A percentile compares a stretch with the other conserved stretches of the same genome.
Evolutionary conservation across 2,329 filamentous ascomycete genomes (phyloP).

Genomic region (Aspergillus sp.): DNA sequence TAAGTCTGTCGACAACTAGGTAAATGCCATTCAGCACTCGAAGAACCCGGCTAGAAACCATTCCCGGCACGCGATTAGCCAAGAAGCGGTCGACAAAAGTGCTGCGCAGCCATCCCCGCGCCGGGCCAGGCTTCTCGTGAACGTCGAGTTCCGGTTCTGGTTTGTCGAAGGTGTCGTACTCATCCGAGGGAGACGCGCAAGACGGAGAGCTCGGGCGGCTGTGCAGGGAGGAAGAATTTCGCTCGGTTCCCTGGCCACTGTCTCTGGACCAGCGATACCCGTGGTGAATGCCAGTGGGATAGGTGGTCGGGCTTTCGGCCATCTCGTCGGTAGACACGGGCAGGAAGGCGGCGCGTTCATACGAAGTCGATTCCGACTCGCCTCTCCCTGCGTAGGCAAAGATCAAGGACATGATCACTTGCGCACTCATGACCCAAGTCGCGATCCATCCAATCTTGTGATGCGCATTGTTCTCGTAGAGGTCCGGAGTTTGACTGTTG

Average conservation of each 20-base stretch:
- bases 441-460: slow-evolving; percentile 62
- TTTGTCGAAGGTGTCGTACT: slow-evolving; percentile 52
- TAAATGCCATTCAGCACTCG: slow-evolving; percentile 61
- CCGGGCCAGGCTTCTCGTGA: slow-evolving; percentile 38
- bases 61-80: slow-evolving; percentile 53
- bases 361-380: slow-evolving; percentile 29
- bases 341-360: slow-evolving; percentile 61
- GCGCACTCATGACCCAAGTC: slow-evolving; percentile 69
- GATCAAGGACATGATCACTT: slow-evolving; percentile 67
- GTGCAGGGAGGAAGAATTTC: slow-evolving; percentile 64
- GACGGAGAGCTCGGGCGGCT: slow-evolving; percentile 65
- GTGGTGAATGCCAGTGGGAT: slow-evolving; percentile 36
- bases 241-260: slow-evolving; percentile 73
- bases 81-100: slow-evolving; percentile 53
- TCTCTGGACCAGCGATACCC: slow-evolving; percentile 65
- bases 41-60: slow-evolving; percentile 59
- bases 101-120: slow-evolving; percentile 45
- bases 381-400: slow-evolving; percentile 58
- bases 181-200: slow-evolving; percentile 47
- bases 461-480: slow-evolving; percentile 23
- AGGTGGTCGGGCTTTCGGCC: slow-evolving; percentile 51
- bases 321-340: slow-evolving; percentile 60
- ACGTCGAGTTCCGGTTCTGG: slow-evolving; percentile 45
- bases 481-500: slow-evolving; percentile 22
- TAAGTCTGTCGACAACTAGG: slow-evolving; percentile 69